Evolutionary conservation across 2,329 filamentous ascomycete genomes (phyloP), one percentile per base, ranked within the genome.

Genomic region (Fusarium sterilihyphosum): DNA sequence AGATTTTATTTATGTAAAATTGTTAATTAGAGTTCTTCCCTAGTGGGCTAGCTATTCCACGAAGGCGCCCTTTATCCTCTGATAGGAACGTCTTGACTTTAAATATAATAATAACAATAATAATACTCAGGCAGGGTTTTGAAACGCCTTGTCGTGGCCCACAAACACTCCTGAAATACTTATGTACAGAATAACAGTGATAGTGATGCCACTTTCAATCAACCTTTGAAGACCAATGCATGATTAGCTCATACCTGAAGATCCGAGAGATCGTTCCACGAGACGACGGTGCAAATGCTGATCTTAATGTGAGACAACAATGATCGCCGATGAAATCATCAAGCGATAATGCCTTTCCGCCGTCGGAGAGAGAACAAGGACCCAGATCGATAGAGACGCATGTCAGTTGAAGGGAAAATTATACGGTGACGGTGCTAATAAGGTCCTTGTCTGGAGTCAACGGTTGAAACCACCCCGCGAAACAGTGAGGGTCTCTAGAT

Each of bases 101-200:
- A 35, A 35, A 35, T 35, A 16, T 35, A 35, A 35, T 35, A 35
- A 35, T 35, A 35, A 35, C 33, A 35, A 35, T 35, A 35, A 35
- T 35, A 35, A 35, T 35, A 35, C 33, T 35, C 33, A 35, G 14
- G 14, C 33, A 16, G 14, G 33, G 33, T 35, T 35, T 53, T 53
- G 72, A 74, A 75, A 74, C 72, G 31, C 49, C 49, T 46, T 46
- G 53, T 31, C 31, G 47, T 37, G 70, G 38, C 59, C 73, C 73
- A 73, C 73, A 57, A 41, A 56, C 33, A 52, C 67, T 74, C 73
- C 73, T 76, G 70, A 73, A 67, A 73, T 67, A 37, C 49, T 52
- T 9, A 41, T n/a, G 31, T 59, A 22, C 20, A 49, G 49, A 43
- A 33, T 47, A 49, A 58, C 38, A 31, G 20, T 31, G 38, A 44